Percentiles rank a stretch among this genome's conserved stretches.
phyloP scores from a whole-genome alignment of 148 eudicot species.

The Fagopyrum tataricum region DNA sequence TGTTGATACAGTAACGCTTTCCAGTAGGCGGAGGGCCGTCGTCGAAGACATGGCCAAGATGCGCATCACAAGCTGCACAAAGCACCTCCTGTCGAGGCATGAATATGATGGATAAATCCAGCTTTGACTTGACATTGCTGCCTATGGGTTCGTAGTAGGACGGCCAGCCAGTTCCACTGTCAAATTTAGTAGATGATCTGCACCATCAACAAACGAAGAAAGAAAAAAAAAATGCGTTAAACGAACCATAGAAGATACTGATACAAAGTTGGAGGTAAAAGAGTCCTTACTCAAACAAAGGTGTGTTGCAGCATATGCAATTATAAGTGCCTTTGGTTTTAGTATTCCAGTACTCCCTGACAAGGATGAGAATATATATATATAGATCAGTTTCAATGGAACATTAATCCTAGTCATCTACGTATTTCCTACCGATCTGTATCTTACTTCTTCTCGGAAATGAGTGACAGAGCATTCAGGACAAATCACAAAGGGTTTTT shows the following conservation, averaged over 20 bases:
- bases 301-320: conserved; percentile 87
- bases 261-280: background rate
- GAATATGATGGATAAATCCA: conserved; percentile 79
- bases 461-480: background rate
- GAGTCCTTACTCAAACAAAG: conserved; percentile 65
- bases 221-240: background rate
- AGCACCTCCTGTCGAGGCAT: conserved; percentile 88
- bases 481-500: too few species aligned
- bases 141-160: conserved; percentile 73
- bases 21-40: conserved; percentile 95
- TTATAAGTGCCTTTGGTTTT: conserved; percentile 80
- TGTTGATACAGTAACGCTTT: conserved; percentile 83
- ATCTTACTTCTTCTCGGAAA: background rate
- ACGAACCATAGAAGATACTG: background rate
- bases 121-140: conserved; percentile 70
- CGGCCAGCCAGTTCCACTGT: conserved; percentile 98
- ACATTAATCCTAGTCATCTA: background rate
- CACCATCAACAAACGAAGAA: background rate
- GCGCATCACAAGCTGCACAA: conserved; percentile 77
- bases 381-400: background rate
- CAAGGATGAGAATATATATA: background rate
- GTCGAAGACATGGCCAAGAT: conserved; percentile 85
- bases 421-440: background rate
- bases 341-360: conserved; percentile 89
- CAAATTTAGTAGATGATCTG: conserved; percentile 87